Percentiles rank a stretch among this genome's conserved stretches.
Conservation (phyloP, 352 stramenopile species). For the Globisporangium orthogonon region DNA sequence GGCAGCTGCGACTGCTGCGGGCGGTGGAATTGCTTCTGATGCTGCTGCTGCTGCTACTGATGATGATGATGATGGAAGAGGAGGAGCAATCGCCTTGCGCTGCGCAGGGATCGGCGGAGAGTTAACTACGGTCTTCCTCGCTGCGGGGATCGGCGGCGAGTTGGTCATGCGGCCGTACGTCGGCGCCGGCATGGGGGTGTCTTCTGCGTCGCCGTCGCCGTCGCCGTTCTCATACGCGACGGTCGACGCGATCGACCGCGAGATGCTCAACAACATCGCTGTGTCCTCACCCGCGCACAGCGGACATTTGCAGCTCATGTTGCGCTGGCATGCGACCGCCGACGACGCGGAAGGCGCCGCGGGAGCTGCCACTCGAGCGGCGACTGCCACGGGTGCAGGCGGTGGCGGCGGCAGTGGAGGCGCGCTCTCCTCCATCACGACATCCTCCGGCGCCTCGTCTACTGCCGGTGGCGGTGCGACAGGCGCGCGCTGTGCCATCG, state of each 20-base stretch:
- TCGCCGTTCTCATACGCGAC: slow-evolving; percentile 52
- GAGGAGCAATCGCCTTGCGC: slow-evolving; percentile 6
- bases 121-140: slow-evolving; percentile 10
- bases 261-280: slow-evolving; percentile 66
- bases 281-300: slow-evolving; percentile 81
- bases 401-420: not conserved
- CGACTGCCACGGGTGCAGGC: not conserved
- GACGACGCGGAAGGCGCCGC: not conserved
- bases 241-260: slow-evolving; percentile 75
- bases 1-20: too few relatives aligned
- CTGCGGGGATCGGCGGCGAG: slow-evolving; percentile 26
- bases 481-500: not conserved
- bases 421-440: not conserved
- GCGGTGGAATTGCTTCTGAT: not conserved
- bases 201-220: slow-evolving; percentile 9
- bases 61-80: not conserved
- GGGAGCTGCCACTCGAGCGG: not conserved
- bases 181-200: slow-evolving; percentile 16
- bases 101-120: slow-evolving; percentile 24
- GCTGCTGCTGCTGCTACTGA: not conserved
- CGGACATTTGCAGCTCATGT: slow-evolving; percentile 81
- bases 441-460: not conserved
- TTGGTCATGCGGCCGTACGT: slow-evolving; percentile 24
- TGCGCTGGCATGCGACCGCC: slow-evolving; percentile 46
- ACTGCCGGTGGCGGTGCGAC: not conserved